Conservation (phyloP, 1,139 yeast species). For the Blastobotrys raffinosifermentans region DNA sequence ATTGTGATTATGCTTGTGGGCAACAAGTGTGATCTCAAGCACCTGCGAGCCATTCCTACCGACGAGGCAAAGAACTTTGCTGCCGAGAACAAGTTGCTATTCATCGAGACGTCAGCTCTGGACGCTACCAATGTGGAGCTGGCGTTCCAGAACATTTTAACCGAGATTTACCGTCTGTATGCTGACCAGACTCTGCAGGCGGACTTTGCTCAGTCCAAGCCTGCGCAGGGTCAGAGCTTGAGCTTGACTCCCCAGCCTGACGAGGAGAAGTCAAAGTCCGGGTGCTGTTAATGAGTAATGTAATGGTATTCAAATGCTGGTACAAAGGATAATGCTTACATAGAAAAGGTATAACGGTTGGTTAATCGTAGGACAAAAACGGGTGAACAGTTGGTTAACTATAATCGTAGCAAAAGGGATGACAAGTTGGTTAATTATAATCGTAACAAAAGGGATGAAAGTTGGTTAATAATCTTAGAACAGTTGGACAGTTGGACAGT, state of each 20-base stretch:
- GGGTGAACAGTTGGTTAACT: no score
- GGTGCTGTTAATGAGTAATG: constrained; percentile 32
- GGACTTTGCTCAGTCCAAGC: constrained; percentile 45
- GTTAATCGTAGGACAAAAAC: no score
- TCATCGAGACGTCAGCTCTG: constrained; percentile 96
- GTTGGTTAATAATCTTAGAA: no score
- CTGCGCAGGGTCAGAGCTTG: constrained; percentile 76
- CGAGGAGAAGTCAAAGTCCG: constrained; percentile 68
- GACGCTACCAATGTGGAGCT: constrained; percentile 92
- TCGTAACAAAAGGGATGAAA: no score
- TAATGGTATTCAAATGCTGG: not conserved
- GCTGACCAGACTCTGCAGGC: constrained; percentile 39
- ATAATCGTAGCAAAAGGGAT: no score
- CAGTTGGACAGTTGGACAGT: no score
- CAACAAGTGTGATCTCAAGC: constrained; percentile 93
- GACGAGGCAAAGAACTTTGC: constrained; percentile 97
- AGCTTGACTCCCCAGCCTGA: constrained; percentile 91
- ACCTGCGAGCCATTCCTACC: constrained; percentile 93
- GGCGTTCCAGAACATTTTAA: constrained; percentile 87
- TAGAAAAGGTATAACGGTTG: no score
- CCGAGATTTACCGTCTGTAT: constrained; percentile 89
- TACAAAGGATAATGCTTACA: no score
- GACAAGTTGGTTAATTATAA: no score
- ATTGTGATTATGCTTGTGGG: constrained; percentile 96
- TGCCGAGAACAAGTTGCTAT: constrained; percentile 80